Percentiles rank a stretch among this genome's conserved stretches.
Evolutionary conservation across 768 basidiomycete genomes (phyloP).

Genomic region (Calocybe cyanea): DNA sequence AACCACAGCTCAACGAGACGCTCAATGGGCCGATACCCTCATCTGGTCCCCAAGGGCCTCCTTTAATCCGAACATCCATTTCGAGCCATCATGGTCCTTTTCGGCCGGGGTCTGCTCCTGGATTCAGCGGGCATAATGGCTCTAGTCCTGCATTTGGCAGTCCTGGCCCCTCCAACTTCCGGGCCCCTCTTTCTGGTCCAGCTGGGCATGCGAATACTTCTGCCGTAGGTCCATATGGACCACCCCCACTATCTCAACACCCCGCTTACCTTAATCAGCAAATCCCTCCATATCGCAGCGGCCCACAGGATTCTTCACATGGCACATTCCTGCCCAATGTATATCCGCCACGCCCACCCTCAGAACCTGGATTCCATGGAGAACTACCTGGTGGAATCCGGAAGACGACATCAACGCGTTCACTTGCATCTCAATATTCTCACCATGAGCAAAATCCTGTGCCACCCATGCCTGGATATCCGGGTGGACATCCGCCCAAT

Average conservation of each 20-base stretch:
- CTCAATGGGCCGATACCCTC: conserved; percentile 4
- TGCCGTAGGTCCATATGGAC: conserved; percentile 7
- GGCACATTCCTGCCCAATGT: conserved; percentile 19
- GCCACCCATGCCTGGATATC: conserved; percentile 42
- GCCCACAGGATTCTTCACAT: conserved; percentile 14
- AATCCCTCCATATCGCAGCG: conserved; percentile 14
- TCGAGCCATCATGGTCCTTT: conserved; percentile 13
- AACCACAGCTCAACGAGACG: conserved; percentile 29
- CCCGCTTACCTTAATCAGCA: conserved; percentile 12
- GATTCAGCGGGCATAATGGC: not conserved
- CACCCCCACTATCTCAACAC: conserved; percentile 17
- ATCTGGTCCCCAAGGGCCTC: conserved; percentile 3
- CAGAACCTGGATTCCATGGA: conserved; percentile 38
- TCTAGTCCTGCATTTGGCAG: conserved; percentile 1
- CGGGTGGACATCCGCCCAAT: conserved; percentile 31
- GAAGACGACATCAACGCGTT: conserved; percentile 58
- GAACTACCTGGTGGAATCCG: conserved; percentile 30
- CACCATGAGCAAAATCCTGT: conserved; percentile 36
- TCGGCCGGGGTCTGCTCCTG: conserved; percentile 11
- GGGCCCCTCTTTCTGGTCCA: not conserved
- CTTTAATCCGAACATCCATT: conserved; percentile 6
- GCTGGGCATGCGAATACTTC: conserved; percentile 9
- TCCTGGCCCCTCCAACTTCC: not conserved
- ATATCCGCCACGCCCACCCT: conserved; percentile 35
- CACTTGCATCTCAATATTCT: conserved; percentile 49